Evolutionary conservation across 2,329 filamentous ascomycete species (phyloP), one percentile per base, ranked within the genome.

Genomic region (Microascus cirrosus): DNA sequence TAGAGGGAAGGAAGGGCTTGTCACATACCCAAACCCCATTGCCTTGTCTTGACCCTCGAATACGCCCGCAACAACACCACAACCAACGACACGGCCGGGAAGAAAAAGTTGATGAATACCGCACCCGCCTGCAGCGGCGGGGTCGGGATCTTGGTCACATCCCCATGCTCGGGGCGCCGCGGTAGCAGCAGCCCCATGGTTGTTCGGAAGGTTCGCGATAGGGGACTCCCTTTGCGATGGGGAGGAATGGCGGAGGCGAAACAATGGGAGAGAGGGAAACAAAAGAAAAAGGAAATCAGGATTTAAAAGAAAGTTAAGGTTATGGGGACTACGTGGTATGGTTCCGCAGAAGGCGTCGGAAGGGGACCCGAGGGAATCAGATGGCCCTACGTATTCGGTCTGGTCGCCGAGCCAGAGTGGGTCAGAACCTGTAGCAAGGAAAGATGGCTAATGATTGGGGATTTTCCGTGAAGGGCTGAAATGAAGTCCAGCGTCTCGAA

Each of bases 131-230:
- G 57, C 11, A 58, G 53, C 42, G 50, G 34, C 45, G 56, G 56
- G 2, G 56, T 58, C 20, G 56, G 56, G 35, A 58, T 67, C 3
- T 72, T 72, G 3, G 77, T 62, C 53, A 76, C 71, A 0, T 74
- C 74, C 55, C 74, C 76, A 63, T 77, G 76, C 1, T 73, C 63
- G 63, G 51, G 74, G 68, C 51, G 70, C 69, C 22, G 69, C 62
- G 53, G 68, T 74, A 60, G 68, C 69, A 66, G 66, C 70, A 59
- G 64, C 61, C 6, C 60, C 65, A 3, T 60, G 57, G 2, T 22
- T 62, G 25, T 32, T 8, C 28, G 28, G 39, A 18, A 45, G 34
- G 59, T 22, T 59, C 18, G 36, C 36, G 18, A 45, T 18, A n/a
- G 39, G n/a, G 15, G 13, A 39, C 36, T 18, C 12, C 12, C 11